These are phyloP conservation scores for Hymenoscyphus fraxineus DNA, from an alignment of 2,329 filamentous ascomycete genomes.

Conservation along the genomic window DNA sequence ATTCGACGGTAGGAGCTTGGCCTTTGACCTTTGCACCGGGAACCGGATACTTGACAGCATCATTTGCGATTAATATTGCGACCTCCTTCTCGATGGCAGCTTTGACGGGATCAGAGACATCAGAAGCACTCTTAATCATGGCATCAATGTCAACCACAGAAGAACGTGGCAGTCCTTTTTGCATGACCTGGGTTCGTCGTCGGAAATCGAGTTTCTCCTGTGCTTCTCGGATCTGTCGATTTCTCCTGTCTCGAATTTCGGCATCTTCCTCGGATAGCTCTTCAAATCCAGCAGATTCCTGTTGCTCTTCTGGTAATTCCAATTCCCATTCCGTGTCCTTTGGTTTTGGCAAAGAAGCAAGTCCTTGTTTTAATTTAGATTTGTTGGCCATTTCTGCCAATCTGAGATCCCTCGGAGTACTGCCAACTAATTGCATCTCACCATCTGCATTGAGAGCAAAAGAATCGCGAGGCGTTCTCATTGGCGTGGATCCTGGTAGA, in stretches of 20 bases:
- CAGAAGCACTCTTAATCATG: conserved; percentile 60
- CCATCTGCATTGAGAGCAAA: conserved; percentile 76
- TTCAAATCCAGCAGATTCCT: conserved; percentile 50
- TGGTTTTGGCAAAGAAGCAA: conserved; percentile 84
- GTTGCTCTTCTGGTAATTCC: conserved; percentile 79
- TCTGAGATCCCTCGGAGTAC: conserved; percentile 73
- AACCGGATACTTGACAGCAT: conserved; percentile 72
- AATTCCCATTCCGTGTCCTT: conserved; percentile 94
- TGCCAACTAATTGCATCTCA: conserved; percentile 62
- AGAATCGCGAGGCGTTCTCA: conserved; percentile 83
- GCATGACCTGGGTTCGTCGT: conserved; percentile 86
- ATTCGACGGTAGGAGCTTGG: conserved; percentile 54
- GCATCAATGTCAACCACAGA: conserved; percentile 65
- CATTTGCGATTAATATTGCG: conserved; percentile 74
- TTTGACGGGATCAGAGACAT: conserved; percentile 60
- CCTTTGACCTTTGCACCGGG: conserved; percentile 63
- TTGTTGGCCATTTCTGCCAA: conserved; percentile 66
- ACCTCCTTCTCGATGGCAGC: conserved; percentile 72
- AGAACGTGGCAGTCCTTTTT: conserved; percentile 76
- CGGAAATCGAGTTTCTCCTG: conserved; percentile 69
- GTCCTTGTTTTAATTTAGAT: conserved; percentile 63
- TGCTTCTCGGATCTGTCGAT: conserved; percentile 69
- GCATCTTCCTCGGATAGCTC: conserved; percentile 55
- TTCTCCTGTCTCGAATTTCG: conserved; percentile 75
- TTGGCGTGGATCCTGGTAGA: conserved; percentile 72